Evolutionary conservation across 208 protist species (phyloP), one percentile per base, ranked within the genome.

Genomic region (Crithidia expoeki): DNA sequence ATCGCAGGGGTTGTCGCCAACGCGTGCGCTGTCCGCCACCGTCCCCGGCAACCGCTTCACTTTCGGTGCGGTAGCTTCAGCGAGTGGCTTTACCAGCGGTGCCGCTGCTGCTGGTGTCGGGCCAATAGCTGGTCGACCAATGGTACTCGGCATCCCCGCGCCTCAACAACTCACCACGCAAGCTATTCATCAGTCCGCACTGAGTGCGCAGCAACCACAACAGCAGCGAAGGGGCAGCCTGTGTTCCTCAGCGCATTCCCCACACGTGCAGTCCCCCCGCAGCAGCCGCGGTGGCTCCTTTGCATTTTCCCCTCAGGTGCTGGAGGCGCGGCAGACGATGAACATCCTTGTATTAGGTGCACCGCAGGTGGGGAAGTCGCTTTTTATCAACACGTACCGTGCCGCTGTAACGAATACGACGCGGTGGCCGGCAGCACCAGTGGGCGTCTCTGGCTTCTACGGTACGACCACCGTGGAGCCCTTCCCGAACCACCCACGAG

Each of bases 281-380:
- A 74, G 76, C 40, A 72, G 71, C 33, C 60, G 57, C 34, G 58
- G 73, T n/a, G 66, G 71, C 30, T 82, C 70, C 23, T 64, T 73
- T 40, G 68, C 55, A 5, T 82, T 77, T 51, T 33, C 68, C 0
- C 40, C 70, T 7, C 66, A 68, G 33, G 47, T 62, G 11, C 59
- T 57, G 42, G 56, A 70, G 16, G 23, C 53, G 61, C 44, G 32
- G 36, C 7, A 50, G 33, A 84, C 74, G 9, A 87, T 89, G 83
- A 85, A 88, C 74, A 71, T 95, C 12, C 77, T 95, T n/a, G 81
- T 95, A 11, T 33, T 95, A 46, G 90, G 90, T 6, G 74, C 78
- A 2, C 90, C 86, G 47, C 87, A 92, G 68, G 85, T 88, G 50
- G 90, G 90, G 21, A 95, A 95, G 53, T 93, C 87, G 14, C 82